Percentiles rank a stretch among this genome's conserved stretches.
These are phyloP conservation scores for Zygnema cylindricum DNA, from an alignment of 139 green algal genomes.

Conservation along the genomic window DNA sequence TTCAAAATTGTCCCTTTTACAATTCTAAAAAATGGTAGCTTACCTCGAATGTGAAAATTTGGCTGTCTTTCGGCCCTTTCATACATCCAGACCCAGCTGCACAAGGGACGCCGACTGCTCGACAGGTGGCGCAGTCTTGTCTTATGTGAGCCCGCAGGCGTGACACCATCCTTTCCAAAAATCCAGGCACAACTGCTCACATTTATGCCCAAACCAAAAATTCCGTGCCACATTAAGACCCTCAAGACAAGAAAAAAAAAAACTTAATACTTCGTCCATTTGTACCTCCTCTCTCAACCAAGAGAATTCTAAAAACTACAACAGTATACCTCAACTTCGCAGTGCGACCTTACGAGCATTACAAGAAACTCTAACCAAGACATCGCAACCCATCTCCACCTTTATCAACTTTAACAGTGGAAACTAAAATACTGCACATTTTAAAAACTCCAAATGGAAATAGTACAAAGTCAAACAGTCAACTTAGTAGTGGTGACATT, in stretches of 20 bases:
- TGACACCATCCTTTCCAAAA: not conserved
- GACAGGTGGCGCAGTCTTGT: not conserved
- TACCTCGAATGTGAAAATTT: conserved; percentile 29
- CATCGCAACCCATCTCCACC: not conserved
- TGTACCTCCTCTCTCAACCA: too few species aligned
- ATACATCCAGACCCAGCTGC: not conserved
- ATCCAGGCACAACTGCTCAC: conserved; percentile 13
- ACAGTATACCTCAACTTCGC: not conserved
- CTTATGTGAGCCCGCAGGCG: not conserved
- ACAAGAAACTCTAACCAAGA: not conserved
- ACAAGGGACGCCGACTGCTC: not conserved
- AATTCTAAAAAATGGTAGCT: too few species aligned
- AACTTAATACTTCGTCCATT: too few species aligned
- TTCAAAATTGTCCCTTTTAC: too few species aligned
- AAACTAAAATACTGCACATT: not conserved
- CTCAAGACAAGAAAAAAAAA: too few species aligned
- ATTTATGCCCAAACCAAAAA: too few species aligned
- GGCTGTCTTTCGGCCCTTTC: not conserved
- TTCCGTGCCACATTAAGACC: too few species aligned
- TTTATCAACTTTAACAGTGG: not conserved
- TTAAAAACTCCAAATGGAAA: not conserved
- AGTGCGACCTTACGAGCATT: not conserved
- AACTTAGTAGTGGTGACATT: not conserved
- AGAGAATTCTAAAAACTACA: too few species aligned
- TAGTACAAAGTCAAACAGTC: not conserved